Evolutionary conservation across 2,329 filamentous ascomycete species (phyloP), one percentile per base, ranked within the genome.

Genomic region (Botryotinia globosa): DNA sequence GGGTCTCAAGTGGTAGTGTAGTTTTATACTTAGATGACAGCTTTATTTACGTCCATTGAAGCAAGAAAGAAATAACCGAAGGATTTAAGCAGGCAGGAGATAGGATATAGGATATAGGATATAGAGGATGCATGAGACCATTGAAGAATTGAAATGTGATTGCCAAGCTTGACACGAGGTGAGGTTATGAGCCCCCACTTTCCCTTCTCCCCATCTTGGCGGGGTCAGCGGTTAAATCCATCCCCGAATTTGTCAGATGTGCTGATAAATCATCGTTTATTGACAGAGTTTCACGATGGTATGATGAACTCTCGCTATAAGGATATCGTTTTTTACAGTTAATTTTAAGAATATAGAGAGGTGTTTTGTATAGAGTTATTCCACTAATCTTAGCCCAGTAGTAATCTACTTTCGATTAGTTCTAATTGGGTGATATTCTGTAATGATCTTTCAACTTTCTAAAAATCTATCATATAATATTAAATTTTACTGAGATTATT

Each of bases 1-100:
- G 14, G 14, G 3, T 18, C 7, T 16, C n/a, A 29, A 18, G 6
- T 29, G 2, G 4, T 18, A 54, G n/a, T 54, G 14, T 4, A 42
- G 14, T 42, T 42, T 42, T 42, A 54, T 16, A 12, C 2, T n/a
- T 3, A 6, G 0, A 54, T 29, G 0, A 5, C 25, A n/a, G 10
- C 5, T n/a, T 54, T 2, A n/a, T n/a, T 16, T 7, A n/a, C 48
- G 1, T 54, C 10, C 14, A 54, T 6, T 4, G 3, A 54, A 29
- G n/a, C n/a, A 16, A 1, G 3, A 29, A 51, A 51, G 1, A n/a
- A n/a, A 14, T 0, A 1, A 6, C 3, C 22, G 2, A 54, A 18
- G 51, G 51, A 29, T 14, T 51, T n/a, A n/a, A n/a, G 10, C 22
- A 51, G n/a, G 48, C 48, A 51, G 48, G 48, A 51, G 48, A 51